phyloP scores from a whole-genome alignment of 495 filamentous ascomycete genomes.

The Aspergillus cristatus region DNA sequence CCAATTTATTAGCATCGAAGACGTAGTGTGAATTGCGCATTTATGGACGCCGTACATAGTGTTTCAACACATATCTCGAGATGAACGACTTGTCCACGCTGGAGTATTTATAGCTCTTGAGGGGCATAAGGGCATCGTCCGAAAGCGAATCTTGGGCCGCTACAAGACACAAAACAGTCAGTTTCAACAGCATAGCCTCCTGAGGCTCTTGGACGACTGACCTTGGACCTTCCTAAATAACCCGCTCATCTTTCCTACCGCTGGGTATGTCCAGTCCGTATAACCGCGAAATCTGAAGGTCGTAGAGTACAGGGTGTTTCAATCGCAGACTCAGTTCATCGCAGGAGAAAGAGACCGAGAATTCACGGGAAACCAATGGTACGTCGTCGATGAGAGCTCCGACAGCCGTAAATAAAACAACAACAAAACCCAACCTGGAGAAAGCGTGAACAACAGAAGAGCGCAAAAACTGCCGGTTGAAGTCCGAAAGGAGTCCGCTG shows the following conservation, averaged over 20 bases:
- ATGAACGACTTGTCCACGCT: constrained; percentile 94
- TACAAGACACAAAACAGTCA: constrained; percentile 6
- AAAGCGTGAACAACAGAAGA: background rate
- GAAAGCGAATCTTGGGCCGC: constrained; percentile 54
- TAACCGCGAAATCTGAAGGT: constrained; percentile 1
- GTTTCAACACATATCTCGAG: constrained; percentile 84
- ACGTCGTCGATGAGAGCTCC: too few relatives aligned
- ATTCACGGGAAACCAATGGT: too few relatives aligned
- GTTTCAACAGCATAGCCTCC: too few relatives aligned
- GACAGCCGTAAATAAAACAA: background rate
- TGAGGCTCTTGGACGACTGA: constrained; percentile 5
- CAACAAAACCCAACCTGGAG: background rate
- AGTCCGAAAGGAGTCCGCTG: constrained; percentile 1
- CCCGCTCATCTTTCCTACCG: constrained; percentile 21
- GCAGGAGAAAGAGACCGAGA: too few relatives aligned
- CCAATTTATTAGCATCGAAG: constrained; percentile 6
- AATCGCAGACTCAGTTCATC: constrained; percentile 8
- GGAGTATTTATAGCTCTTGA: constrained; percentile 94
- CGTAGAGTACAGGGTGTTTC: background rate
- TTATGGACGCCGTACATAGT: constrained; percentile 64
- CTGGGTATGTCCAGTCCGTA: background rate
- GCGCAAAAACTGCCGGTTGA: constrained; percentile 1
- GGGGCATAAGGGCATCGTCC: constrained; percentile 65
- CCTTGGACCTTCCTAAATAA: constrained; percentile 38
- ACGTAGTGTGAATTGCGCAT: background rate